A percentile compares a stretch with the other conserved stretches of the same genome.
Evolutionary conservation across 106 monocot species (phyloP).

Genomic region (Acorus calamus): DNA sequence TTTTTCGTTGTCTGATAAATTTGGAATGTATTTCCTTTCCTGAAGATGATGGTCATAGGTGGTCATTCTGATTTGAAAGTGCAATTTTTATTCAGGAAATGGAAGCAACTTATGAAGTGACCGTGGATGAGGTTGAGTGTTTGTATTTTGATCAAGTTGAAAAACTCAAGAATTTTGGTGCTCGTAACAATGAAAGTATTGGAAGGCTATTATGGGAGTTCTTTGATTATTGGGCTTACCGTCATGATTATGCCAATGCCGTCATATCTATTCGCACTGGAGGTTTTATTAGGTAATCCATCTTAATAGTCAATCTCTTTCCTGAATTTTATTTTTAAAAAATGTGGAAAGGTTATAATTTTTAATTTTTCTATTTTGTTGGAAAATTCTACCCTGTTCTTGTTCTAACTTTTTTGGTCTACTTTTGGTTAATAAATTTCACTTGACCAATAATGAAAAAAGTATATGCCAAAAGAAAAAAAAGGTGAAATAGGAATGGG

Average conservation of each 20-base stretch:
- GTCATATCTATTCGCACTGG: conserved; percentile 93
- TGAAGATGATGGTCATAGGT: background rate
- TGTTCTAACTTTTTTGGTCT: no score
- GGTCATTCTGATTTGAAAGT: no score
- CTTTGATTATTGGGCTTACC: conserved; percentile 94
- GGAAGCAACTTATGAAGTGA: conserved; percentile 54
- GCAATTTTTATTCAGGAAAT: conserved; percentile 38
- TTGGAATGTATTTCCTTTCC: background rate
- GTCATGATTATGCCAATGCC: conserved; percentile 77
- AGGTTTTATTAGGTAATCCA: conserved; percentile 58
- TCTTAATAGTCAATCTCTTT: background rate
- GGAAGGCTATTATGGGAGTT: conserved; percentile 73
- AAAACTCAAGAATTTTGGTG: conserved; percentile 54
- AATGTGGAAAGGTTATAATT: no score
- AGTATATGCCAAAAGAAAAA: no score
- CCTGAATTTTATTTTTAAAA: no score
- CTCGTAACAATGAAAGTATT: conserved; percentile 59
- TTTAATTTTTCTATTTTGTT: no score
- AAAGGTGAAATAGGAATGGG: no score
- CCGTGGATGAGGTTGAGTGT: conserved; percentile 52
- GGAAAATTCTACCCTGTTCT: no score
- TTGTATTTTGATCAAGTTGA: conserved; percentile 83
- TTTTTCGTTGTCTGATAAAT: no score
- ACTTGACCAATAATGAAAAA: no score
- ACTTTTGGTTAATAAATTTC: no score